Conservation (phyloP, 2,329 filamentous ascomycete species). For the Penicillium sp. region DNA sequence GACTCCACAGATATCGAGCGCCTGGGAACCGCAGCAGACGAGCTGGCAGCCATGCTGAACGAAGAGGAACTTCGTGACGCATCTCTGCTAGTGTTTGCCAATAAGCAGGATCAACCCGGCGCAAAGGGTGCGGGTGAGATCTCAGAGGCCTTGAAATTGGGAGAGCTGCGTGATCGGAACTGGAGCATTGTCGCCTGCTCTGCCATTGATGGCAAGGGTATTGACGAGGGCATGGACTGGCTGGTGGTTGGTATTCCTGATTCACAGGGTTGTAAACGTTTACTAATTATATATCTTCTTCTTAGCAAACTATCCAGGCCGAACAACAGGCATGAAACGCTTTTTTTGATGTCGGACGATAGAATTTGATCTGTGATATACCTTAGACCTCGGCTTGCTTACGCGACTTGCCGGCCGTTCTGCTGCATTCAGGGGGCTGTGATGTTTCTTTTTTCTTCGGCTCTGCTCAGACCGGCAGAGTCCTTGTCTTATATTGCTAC, state of each 20-base stretch:
- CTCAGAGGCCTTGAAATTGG: constrained; percentile 85
- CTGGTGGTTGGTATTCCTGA: constrained; percentile 68
- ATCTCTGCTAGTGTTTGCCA: constrained; percentile 90
- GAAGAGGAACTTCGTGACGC: constrained; percentile 96
- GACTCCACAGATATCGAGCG: constrained; percentile 97
- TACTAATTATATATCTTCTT: constrained; percentile 13
- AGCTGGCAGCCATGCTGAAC: constrained; percentile 91
- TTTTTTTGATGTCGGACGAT: constrained; percentile 31
- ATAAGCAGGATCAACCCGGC: constrained; percentile 98
- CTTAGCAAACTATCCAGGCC: constrained; percentile 45
- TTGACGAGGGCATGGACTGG: constrained; percentile 99
- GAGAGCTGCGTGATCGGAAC: constrained; percentile 91
- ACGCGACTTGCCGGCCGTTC: constrained; percentile 15
- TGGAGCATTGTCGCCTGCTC: constrained; percentile 99
- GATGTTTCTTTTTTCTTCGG: constrained; percentile 24
- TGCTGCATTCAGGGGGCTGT: constrained; percentile 24
- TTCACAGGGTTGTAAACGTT: neutral
- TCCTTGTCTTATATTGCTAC: constrained; percentile 38
- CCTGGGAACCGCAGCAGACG: constrained; percentile 86
- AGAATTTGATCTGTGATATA: constrained; percentile 34
- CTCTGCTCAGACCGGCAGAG: constrained; percentile 24
- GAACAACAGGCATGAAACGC: constrained; percentile 41
- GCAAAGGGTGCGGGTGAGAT: constrained; percentile 97
- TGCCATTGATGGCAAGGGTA: constrained; percentile 90
- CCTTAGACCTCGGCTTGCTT: constrained; percentile 20